Conservation (phyloP, 306 rosid species). For the Corylus heterophylla region DNA sequence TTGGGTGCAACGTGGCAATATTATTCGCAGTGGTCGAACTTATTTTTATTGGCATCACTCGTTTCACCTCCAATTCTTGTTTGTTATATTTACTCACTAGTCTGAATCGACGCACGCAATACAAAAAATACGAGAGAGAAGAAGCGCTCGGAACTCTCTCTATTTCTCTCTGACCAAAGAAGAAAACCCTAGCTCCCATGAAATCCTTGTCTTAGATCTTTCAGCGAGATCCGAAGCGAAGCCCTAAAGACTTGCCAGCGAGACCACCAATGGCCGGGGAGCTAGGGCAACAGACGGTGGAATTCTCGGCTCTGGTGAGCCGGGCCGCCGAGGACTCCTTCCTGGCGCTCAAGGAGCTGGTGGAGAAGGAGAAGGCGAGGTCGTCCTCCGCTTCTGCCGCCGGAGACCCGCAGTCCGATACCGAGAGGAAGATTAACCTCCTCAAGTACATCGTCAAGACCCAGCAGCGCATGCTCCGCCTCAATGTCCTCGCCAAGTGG, state of each 20-base stretch:
- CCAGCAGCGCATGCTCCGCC: conserved; percentile 95
- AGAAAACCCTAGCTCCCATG: neutral
- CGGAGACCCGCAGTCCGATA: conserved; percentile 56
- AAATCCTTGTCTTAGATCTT: neutral
- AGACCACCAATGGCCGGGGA: conserved; percentile 69
- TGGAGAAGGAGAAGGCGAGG: conserved; percentile 58
- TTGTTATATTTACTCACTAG: neutral
- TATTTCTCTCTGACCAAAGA: neutral
- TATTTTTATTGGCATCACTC: too few species aligned
- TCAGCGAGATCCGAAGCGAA: neutral
- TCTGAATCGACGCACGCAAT: neutral
- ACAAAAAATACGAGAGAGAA: neutral
- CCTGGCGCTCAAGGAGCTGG: conserved; percentile 70
- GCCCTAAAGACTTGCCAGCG: neutral
- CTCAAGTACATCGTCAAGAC: conserved; percentile 89
- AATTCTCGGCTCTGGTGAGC: conserved; percentile 69
- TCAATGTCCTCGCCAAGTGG: conserved; percentile 94
- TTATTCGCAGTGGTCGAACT: too few species aligned
- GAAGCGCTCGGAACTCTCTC: neutral
- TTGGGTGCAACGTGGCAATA: too few species aligned
- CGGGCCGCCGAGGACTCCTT: conserved; percentile 89
- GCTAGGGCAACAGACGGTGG: conserved; percentile 96
- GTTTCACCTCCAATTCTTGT: too few species aligned
- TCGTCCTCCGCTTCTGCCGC: conserved; percentile 28
- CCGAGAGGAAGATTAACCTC: conserved; percentile 77